A percentile compares a stretch with the other conserved stretches of the same genome.
Conservation (phyloP, 1,284 basidiomycete genomes). For the Cryptococcus sp. region DNA sequence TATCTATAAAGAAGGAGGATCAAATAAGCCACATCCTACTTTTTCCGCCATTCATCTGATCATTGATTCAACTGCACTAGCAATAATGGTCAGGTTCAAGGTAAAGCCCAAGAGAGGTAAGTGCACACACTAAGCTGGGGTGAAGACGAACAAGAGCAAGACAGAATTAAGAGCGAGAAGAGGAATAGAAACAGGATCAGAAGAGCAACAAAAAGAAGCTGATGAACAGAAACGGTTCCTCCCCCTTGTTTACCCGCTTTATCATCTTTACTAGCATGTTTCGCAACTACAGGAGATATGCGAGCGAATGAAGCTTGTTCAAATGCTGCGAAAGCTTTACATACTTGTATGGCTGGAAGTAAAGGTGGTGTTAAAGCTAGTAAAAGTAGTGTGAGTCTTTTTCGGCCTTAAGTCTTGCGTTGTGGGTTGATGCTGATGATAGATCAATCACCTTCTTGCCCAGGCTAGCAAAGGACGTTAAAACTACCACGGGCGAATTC, state of each 20-base stretch:
- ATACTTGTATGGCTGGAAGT: conserved; percentile 67
- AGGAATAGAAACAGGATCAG: too few relatives aligned
- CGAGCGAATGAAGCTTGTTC: conserved; percentile 61
- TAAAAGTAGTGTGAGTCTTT: conserved; percentile 14
- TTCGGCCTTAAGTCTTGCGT: neutral
- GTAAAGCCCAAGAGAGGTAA: conserved; percentile 22
- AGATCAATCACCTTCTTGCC: conserved; percentile 15
- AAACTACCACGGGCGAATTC: neutral
- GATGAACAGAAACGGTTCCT: neutral
- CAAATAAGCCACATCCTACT: too few relatives aligned
- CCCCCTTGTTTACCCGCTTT: conserved; percentile 69
- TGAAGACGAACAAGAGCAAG: too few relatives aligned
- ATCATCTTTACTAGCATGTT: conserved; percentile 79
- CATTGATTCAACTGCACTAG: conserved; percentile 4
- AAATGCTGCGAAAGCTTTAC: conserved; percentile 62
- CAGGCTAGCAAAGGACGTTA: conserved; percentile 2
- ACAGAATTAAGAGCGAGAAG: too few relatives aligned
- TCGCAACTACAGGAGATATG: conserved; percentile 76
- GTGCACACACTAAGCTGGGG: neutral
- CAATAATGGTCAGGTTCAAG: conserved; percentile 18
- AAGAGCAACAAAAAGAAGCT: neutral
- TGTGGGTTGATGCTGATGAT: neutral
- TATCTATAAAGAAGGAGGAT: too few relatives aligned
- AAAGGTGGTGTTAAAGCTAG: conserved; percentile 6
- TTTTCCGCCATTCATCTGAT: too few relatives aligned